Evolutionary conservation across 805 yeast species (phyloP).

Genomic region (Candida endomychidarum): DNA sequence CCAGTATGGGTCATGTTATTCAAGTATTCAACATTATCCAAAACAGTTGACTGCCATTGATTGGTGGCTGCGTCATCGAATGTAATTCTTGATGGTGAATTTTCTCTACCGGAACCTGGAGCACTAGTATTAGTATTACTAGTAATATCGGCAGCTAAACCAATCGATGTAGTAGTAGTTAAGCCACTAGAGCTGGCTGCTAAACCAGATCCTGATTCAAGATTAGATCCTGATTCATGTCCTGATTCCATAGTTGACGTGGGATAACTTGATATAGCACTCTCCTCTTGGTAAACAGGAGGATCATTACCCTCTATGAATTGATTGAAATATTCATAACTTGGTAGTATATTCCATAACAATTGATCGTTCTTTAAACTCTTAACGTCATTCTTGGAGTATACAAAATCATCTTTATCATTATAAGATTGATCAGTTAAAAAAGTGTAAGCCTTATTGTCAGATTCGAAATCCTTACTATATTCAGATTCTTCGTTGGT

Average conservation of each 20-base stretch:
- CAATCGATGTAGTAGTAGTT: no score
- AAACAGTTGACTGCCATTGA: conserved; percentile 37
- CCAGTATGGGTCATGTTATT: conserved; percentile 30
- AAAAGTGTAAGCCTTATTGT: not conserved
- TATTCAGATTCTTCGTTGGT: not conserved
- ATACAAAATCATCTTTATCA: conserved; percentile 6
- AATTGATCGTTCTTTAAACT: conserved; percentile 23
- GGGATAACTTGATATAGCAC: no score
- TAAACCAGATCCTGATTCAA: not conserved
- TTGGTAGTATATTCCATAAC: conserved; percentile 40
- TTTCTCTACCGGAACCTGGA: not conserved
- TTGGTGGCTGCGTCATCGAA: conserved; percentile 33
- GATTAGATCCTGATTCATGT: not conserved
- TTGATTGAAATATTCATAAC: conserved; percentile 33
- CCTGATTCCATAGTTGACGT: not conserved
- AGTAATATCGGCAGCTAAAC: no score
- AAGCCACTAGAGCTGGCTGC: no score
- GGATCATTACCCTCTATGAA: conserved; percentile 20
- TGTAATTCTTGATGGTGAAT: conserved; percentile 6
- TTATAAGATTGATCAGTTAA: conserved; percentile 2
- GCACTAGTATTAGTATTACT: no score
- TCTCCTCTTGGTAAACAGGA: conserved; percentile 19
- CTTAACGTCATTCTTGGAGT: conserved; percentile 9
- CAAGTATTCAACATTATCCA: conserved; percentile 37
- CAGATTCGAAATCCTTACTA: no score